Evolutionary conservation across 371 early-diverging fungal species (phyloP).

Genomic region (Apophysomyces trapeziformis): DNA sequence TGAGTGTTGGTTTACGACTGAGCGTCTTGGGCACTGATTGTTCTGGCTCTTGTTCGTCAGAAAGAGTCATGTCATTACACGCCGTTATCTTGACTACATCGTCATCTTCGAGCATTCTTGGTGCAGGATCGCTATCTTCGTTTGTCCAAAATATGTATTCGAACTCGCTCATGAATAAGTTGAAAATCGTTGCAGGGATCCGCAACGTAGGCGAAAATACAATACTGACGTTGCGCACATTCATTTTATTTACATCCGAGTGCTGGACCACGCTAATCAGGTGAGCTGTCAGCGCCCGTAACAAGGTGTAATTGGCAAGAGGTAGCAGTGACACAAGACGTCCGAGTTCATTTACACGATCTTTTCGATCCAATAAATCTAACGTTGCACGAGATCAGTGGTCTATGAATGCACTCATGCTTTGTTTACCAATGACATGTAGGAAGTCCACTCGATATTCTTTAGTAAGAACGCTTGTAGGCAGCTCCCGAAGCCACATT

Average conservation of each 20-base stretch:
- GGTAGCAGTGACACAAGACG: slow-evolving; percentile 63
- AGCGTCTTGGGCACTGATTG: neutral
- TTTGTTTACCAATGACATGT: slow-evolving; percentile 57
- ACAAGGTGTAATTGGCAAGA: slow-evolving; percentile 62
- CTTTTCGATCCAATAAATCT: slow-evolving; percentile 65
- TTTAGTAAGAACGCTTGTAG: slow-evolving; percentile 75
- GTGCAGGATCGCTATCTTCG: slow-evolving; percentile 36
- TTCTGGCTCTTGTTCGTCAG: slow-evolving; percentile 9
- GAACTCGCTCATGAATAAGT: slow-evolving; percentile 72
- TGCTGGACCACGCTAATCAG: slow-evolving; percentile 66
- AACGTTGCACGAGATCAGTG: slow-evolving; percentile 4
- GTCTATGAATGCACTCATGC: neutral
- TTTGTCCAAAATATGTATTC: slow-evolving; percentile 63
- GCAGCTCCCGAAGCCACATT: slow-evolving; percentile 81
- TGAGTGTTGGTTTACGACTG: slow-evolving; percentile 1
- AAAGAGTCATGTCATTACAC: neutral
- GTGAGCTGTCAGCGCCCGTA: slow-evolving; percentile 68
- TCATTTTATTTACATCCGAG: slow-evolving; percentile 74
- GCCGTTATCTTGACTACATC: slow-evolving; percentile 1
- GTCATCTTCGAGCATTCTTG: slow-evolving; percentile 33
- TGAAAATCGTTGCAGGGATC: slow-evolving; percentile 72
- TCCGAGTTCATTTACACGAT: slow-evolving; percentile 64
- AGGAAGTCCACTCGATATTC: slow-evolving; percentile 72
- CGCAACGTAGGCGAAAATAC: slow-evolving; percentile 76
- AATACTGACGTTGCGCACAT: slow-evolving; percentile 73